A percentile compares a stretch with the other conserved stretches of the same genome.
Evolutionary conservation across 805 yeast species (phyloP).

Genomic region (Maudiozyma pseudohumilis): DNA sequence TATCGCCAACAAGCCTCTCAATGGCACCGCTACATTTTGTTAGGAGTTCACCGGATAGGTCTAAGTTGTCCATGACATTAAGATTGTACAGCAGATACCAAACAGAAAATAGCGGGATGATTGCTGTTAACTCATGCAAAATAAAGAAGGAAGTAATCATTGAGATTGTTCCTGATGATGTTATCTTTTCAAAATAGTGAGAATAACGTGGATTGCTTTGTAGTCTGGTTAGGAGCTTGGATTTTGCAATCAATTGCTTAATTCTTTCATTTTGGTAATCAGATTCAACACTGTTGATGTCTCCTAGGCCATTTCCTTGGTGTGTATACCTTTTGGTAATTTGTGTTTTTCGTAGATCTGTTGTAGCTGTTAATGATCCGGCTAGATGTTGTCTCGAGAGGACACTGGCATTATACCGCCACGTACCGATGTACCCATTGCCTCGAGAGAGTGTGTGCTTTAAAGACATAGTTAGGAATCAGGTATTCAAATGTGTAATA

Average conservation of each 20-base stretch:
- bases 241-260: conserved; percentile 19
- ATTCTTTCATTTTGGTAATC: conserved; percentile 8
- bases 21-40: conserved; percentile 49
- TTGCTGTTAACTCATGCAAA: conserved; percentile 67
- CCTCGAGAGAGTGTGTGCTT: too few species aligned
- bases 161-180: conserved; percentile 24
- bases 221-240: conserved; percentile 19
- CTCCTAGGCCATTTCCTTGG: too few species aligned
- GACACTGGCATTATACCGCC: too few species aligned
- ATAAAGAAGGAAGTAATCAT: conserved; percentile 50
- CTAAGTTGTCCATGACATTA: conserved; percentile 27
- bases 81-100: conserved; percentile 59
- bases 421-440: too few species aligned
- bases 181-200: conserved; percentile 18
- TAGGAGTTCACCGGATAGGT: conserved; percentile 31
- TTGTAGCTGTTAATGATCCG: too few species aligned
- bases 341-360: too few species aligned
- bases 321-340: too few species aligned
- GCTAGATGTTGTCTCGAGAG: too few species aligned
- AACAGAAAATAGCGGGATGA: conserved; percentile 55
- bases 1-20: conserved; percentile 38
- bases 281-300: too few species aligned
- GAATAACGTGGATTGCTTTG: conserved; percentile 21
- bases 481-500: too few species aligned
- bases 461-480: too few species aligned